phyloP scores from a whole-genome alignment of 805 yeast genomes.

The Wickerhamiella bombiphila region DNA sequence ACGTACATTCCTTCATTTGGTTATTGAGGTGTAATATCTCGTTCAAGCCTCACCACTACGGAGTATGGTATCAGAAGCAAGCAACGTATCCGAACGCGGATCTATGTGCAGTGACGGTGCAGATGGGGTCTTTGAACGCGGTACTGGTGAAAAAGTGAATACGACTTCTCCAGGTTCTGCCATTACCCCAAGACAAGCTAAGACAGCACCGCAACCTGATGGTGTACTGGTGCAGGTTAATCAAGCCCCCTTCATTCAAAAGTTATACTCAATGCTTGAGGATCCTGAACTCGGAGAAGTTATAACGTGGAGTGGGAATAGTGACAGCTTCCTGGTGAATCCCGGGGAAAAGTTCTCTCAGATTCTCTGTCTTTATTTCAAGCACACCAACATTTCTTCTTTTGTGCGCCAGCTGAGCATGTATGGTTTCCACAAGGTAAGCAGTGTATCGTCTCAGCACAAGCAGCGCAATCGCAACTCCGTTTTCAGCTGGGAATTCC shows the following conservation, averaged over 20 bases:
- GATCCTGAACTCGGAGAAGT: slow-evolving; percentile 56
- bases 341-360: slow-evolving; percentile 82
- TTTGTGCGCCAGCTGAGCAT: slow-evolving; percentile 90
- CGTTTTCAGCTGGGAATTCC: slow-evolving; percentile 63
- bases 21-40: too few species aligned
- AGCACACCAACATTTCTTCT: slow-evolving; percentile 85
- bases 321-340: slow-evolving; percentile 59
- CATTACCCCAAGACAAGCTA: too few species aligned
- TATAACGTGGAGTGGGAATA: slow-evolving; percentile 69
- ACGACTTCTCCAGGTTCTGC: too few species aligned
- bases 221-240: slow-evolving; percentile 23
- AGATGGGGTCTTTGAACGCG: too few species aligned
- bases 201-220: too few species aligned
- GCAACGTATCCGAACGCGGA: too few species aligned
- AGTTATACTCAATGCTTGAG: slow-evolving; percentile 77
- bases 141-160: too few species aligned
- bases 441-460: slow-evolving; percentile 4
- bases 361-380: slow-evolving; percentile 59
- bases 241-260: slow-evolving; percentile 67
- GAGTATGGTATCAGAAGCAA: too few species aligned
- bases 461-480: not conserved
- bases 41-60: too few species aligned
- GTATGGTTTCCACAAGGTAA: slow-evolving; percentile 82
- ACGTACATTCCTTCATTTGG: too few species aligned
- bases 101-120: too few species aligned